A percentile compares a stretch with the other conserved stretches of the same genome.
phyloP scores from a whole-genome alignment of 441 rosid species.

The Gossypium davidsonii region DNA sequence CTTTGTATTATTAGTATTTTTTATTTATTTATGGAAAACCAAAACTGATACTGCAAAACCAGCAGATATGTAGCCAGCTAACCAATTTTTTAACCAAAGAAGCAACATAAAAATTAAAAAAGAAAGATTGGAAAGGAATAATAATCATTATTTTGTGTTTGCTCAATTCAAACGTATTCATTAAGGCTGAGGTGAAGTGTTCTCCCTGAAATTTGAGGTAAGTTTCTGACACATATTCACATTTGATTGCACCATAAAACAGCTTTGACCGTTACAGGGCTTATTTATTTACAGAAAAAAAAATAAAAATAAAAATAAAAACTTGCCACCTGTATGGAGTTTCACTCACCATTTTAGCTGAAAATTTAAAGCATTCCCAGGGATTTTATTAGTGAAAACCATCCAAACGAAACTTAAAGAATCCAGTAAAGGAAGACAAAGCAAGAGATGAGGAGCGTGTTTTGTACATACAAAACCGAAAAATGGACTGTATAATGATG shows the following conservation, averaged over 20 bases:
- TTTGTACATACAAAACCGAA: not conserved
- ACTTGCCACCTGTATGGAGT: not conserved
- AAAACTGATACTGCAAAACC: not conserved
- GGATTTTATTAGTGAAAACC: not conserved
- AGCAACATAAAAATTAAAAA: constrained; percentile 2
- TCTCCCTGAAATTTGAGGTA: not conserved
- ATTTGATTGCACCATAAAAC: not conserved
- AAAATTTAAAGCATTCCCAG: not conserved
- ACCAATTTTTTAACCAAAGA: not conserved
- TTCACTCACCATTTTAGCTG: not conserved
- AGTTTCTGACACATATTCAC: constrained; percentile 11
- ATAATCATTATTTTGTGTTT: constrained; percentile 10
- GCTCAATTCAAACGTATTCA: constrained; percentile 14
- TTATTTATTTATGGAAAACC: not conserved
- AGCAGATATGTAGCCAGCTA: not conserved
- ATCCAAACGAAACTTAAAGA: no score
- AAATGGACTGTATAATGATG: no score
- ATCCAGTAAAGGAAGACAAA: no score
- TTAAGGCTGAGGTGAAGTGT: constrained; percentile 2
- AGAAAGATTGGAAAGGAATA: constrained; percentile 1
- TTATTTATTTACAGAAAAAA: no score
- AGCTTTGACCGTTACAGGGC: not conserved
- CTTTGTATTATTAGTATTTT: not conserved
- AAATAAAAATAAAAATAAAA: no score
- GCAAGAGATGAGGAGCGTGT: no score